These are phyloP conservation scores for Pisolithus albus DNA, from an alignment of 768 basidiomycete species.

Conservation along the genomic window DNA sequence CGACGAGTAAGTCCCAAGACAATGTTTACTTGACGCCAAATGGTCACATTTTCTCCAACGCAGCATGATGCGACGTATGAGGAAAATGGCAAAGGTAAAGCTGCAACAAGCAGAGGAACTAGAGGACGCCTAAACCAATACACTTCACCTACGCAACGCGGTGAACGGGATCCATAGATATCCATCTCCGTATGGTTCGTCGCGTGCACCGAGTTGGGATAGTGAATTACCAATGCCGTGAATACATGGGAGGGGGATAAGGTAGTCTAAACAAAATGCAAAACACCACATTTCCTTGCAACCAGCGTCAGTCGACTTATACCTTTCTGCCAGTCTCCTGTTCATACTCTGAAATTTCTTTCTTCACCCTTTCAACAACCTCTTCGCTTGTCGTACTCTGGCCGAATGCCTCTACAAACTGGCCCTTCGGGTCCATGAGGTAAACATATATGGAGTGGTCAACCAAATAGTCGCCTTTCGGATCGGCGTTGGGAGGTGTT, in stretches of 20 bases:
- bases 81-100: constrained; percentile 70
- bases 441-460: constrained; percentile 98
- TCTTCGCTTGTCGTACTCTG: constrained; percentile 67
- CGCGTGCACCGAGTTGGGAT: constrained; percentile 4
- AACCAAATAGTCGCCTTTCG: constrained; percentile 91
- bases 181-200: background rate
- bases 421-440: constrained; percentile 91
- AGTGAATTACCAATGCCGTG: constrained; percentile 1
- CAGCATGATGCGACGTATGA: constrained; percentile 88
- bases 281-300: background rate
- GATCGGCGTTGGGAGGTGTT: constrained; percentile 81
- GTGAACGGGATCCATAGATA: background rate
- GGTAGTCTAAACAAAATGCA: background rate
- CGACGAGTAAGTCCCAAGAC: constrained; percentile 65
- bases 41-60: background rate
- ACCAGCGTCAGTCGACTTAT: constrained; percentile 5
- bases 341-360: constrained; percentile 41
- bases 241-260: constrained; percentile 7
- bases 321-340: constrained; percentile 27
- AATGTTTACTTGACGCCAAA: background rate
- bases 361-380: constrained; percentile 55
- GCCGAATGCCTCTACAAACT: constrained; percentile 96
- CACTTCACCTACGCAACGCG: constrained; percentile 10
- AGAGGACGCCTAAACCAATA: constrained; percentile 19
- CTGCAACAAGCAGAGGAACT: constrained; percentile 36